Evolutionary conservation across 2,329 filamentous ascomycete species (phyloP).

Genomic region (Fusarium sp.): DNA sequence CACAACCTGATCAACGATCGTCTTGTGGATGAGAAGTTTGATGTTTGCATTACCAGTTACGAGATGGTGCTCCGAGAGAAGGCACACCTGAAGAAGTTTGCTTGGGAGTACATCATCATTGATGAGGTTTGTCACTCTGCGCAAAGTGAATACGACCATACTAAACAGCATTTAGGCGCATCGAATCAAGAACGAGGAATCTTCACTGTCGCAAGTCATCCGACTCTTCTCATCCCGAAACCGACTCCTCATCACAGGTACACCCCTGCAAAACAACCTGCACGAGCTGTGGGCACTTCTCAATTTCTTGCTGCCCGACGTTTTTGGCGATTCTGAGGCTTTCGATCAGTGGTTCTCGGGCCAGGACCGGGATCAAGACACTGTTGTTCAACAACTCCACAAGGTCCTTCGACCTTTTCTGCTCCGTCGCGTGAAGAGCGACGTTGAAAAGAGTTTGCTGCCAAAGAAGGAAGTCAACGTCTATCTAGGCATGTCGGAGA

Average conservation of each 20-base stretch:
- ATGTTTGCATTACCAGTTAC: constrained; percentile 98
- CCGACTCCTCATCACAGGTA: constrained; percentile 93
- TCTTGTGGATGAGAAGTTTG: constrained; percentile 92
- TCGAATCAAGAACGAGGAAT: constrained; percentile 99
- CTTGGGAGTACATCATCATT: constrained; percentile 99
- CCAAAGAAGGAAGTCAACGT: constrained; percentile 98
- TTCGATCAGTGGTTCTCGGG: constrained; percentile 98
- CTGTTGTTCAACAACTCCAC: constrained; percentile 94
- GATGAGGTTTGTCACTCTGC: constrained; percentile 67
- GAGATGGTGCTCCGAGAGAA: constrained; percentile 99
- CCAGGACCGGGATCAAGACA: constrained; percentile 89
- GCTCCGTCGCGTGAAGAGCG: constrained; percentile 92
- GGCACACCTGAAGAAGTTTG: constrained; percentile 92
- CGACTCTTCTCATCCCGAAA: constrained; percentile 96
- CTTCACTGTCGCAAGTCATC: constrained; percentile 94
- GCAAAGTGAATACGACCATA: background rate
- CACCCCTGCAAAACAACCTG: constrained; percentile 95
- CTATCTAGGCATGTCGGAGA: constrained; percentile 98
- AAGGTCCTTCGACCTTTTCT: constrained; percentile 92
- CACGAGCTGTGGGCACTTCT: constrained; percentile 97
- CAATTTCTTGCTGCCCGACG: constrained; percentile 97
- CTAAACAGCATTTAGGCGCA: constrained; percentile 64
- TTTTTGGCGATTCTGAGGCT: constrained; percentile 94
- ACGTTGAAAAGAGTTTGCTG: constrained; percentile 96
- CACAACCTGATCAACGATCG: constrained; percentile 87